A percentile compares a stretch with the other conserved stretches of the same genome.
phyloP scores from a whole-genome alignment of 805 yeast species.

The Candida sakaeoensis region DNA sequence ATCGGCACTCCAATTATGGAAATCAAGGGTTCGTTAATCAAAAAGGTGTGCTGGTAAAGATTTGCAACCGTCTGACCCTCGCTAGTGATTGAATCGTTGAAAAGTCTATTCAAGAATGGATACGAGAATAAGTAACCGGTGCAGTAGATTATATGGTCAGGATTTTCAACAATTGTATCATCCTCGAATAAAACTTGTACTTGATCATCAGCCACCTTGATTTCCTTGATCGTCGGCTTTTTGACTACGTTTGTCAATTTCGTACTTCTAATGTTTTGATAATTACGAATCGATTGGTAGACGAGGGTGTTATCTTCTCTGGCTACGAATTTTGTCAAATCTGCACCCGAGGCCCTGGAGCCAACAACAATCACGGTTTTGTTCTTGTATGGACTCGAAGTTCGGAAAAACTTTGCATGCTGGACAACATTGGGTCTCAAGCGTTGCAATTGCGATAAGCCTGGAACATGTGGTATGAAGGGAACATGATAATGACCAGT shows the following conservation, averaged over 20 bases:
- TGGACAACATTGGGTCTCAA: slow-evolving; percentile 28
- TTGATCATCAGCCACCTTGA: slow-evolving; percentile 27
- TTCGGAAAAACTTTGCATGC: slow-evolving; percentile 44
- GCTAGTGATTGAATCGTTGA: slow-evolving; percentile 29
- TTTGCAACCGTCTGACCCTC: slow-evolving; percentile 31
- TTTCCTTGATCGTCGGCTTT: slow-evolving; percentile 23
- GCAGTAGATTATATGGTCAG: slow-evolving; percentile 62
- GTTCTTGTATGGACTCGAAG: slow-evolving; percentile 25
- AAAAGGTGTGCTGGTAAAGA: slow-evolving; percentile 58
- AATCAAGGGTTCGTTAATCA: slow-evolving; percentile 58
- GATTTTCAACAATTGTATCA: slow-evolving; percentile 42
- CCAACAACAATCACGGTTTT: slow-evolving; percentile 27
- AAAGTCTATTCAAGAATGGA: slow-evolving; percentile 48
- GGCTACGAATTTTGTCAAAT: slow-evolving; percentile 25
- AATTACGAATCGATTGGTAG: slow-evolving; percentile 26
- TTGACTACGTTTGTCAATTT: slow-evolving; percentile 13
- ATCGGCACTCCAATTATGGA: slow-evolving; percentile 61
- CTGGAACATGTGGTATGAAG: slow-evolving; percentile 40
- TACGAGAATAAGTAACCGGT: slow-evolving; percentile 70
- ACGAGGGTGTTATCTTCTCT: slow-evolving; percentile 18
- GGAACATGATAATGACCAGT: slow-evolving; percentile 50
- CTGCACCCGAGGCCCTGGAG: slow-evolving; percentile 24
- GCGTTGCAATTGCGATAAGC: slow-evolving; percentile 32
- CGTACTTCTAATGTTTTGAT: slow-evolving; percentile 4
- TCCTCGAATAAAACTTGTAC: slow-evolving; percentile 42